Percentiles rank a stretch among this genome's conserved stretches.
phyloP scores from a whole-genome alignment of 495 filamentous ascomycete genomes.

The Platismatia glauca region DNA sequence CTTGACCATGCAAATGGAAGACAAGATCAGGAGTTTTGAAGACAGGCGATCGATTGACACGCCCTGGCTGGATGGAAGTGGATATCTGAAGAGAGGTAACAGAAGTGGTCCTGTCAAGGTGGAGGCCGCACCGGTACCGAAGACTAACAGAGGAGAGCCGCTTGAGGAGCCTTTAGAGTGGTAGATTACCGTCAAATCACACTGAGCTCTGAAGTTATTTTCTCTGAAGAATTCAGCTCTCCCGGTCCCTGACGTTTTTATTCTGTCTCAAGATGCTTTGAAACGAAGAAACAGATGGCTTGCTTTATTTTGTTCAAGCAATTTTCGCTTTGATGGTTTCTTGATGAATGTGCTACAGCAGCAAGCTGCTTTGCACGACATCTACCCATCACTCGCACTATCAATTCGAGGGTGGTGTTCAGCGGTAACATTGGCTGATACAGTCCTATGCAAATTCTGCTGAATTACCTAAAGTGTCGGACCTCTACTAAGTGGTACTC shows the following conservation, averaged over 20 bases:
- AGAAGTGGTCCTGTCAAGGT: constrained; percentile 59
- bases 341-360: background rate
- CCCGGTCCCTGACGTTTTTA: background rate
- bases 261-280: background rate
- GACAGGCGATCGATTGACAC: constrained; percentile 62
- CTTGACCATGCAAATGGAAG: constrained; percentile 82
- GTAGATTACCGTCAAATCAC: constrained; percentile 34
- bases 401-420: background rate
- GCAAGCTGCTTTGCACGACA: background rate
- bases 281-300: background rate
- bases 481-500: background rate
- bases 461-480: background rate
- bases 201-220: background rate
- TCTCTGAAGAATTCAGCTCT: background rate
- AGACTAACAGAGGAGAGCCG: constrained; percentile 81
- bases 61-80: constrained; percentile 87
- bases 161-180: constrained; percentile 86
- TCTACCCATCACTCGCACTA: background rate
- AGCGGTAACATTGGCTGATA: background rate
- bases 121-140: constrained; percentile 78
- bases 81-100: constrained; percentile 65
- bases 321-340: background rate
- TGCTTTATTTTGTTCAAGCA: background rate
- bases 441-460: background rate
- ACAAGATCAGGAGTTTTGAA: constrained; percentile 83